Evolutionary conservation across 2,329 filamentous ascomycete species (phyloP).

Genomic region (Biscogniauxia sp.): DNA sequence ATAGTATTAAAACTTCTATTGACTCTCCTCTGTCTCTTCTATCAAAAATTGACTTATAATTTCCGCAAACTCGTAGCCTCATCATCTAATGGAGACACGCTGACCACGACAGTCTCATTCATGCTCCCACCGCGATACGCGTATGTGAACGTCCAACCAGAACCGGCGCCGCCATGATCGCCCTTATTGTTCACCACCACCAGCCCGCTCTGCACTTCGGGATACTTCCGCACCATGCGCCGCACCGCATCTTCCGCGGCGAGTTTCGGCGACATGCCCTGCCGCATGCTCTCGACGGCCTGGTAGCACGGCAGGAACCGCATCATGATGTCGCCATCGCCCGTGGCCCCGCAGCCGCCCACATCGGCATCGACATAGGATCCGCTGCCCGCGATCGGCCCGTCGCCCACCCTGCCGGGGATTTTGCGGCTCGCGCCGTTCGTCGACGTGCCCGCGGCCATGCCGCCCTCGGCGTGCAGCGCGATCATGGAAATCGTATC

Average conservation of each 20-base stretch:
- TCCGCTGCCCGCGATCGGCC: slow-evolving; percentile 52
- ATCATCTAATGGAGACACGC: slow-evolving; percentile 34
- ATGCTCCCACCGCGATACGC: slow-evolving; percentile 47
- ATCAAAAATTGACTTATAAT: too few relatives aligned
- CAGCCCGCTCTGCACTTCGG: slow-evolving; percentile 45
- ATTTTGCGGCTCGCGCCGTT: slow-evolving; percentile 55
- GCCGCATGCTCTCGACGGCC: slow-evolving; percentile 51
- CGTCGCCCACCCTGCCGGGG: slow-evolving; percentile 55
- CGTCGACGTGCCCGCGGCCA: slow-evolving; percentile 55
- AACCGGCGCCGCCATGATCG: slow-evolving; percentile 49
- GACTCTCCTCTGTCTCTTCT: too few relatives aligned
- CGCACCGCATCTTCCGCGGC: slow-evolving; percentile 51
- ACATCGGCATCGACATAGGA: slow-evolving; percentile 54
- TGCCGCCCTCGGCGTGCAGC: slow-evolving; percentile 41
- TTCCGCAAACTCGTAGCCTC: slow-evolving; percentile 7
- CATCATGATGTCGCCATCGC: slow-evolving; percentile 58
- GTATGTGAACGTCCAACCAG: slow-evolving; percentile 56
- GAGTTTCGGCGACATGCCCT: slow-evolving; percentile 44
- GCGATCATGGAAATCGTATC: slow-evolving; percentile 55
- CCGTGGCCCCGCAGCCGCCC: slow-evolving; percentile 55
- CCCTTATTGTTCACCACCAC: slow-evolving; percentile 50
- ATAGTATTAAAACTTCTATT: too few relatives aligned
- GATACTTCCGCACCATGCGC: slow-evolving; percentile 49
- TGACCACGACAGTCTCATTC: slow-evolving; percentile 44
- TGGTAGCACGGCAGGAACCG: slow-evolving; percentile 57